Evolutionary conservation across 768 basidiomycete genomes (phyloP).

Genomic region (Coprinopsis sp.): DNA sequence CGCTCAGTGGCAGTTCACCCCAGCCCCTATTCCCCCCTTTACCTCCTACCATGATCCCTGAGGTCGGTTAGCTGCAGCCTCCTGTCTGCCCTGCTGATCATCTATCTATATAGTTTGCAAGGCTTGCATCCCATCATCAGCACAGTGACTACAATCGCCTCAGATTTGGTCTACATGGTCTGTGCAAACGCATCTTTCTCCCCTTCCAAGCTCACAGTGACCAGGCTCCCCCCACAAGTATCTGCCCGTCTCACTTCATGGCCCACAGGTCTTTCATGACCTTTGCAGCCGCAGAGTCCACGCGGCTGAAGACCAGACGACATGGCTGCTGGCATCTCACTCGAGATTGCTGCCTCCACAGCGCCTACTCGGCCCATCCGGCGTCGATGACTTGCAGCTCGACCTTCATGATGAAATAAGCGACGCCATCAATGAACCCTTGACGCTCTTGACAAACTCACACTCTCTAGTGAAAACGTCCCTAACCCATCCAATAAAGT

Average conservation of each 20-base stretch:
- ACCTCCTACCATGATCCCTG: not conserved
- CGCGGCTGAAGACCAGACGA: constrained; percentile 22
- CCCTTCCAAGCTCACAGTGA: not conserved
- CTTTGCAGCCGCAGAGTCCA: constrained; percentile 49
- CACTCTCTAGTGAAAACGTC: constrained; percentile 57
- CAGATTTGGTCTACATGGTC: constrained; percentile 54
- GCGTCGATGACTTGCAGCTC: constrained; percentile 15
- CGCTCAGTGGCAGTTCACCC: not conserved
- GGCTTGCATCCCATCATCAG: constrained; percentile 73
- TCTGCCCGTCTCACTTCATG: constrained; percentile 56
- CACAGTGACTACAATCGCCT: constrained; percentile 62
- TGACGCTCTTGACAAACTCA: constrained; percentile 13
- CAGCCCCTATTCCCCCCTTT: not conserved
- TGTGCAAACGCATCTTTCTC: constrained; percentile 7
- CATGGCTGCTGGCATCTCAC: constrained; percentile 11
- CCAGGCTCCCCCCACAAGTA: constrained; percentile 57
- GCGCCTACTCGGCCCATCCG: constrained; percentile 27
- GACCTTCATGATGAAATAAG: constrained; percentile 46
- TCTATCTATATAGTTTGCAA: constrained; percentile 37
- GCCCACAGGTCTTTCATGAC: constrained; percentile 52
- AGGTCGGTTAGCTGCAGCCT: not conserved
- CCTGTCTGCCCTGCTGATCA: not conserved
- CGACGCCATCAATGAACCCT: constrained; percentile 48
- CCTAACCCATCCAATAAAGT: constrained; percentile 82
- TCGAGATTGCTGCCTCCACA: constrained; percentile 13